Evolutionary conservation across 495 filamentous ascomycete genomes (phyloP).

Genomic region (Neohortaea acidophila): DNA sequence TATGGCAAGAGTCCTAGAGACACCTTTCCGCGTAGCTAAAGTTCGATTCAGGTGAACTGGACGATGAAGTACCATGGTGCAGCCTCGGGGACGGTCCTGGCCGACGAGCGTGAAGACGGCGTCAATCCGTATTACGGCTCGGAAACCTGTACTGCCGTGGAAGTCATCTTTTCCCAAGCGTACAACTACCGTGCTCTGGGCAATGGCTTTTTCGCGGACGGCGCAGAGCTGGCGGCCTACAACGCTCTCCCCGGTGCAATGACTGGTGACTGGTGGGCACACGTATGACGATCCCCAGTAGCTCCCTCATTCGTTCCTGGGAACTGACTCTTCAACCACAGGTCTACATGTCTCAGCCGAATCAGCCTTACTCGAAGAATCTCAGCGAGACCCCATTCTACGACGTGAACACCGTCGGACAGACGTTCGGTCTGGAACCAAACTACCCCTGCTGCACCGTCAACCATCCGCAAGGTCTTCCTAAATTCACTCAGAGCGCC

Average conservation of each 20-base stretch:
- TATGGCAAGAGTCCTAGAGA: no score
- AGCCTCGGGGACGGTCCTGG: constrained; percentile 20
- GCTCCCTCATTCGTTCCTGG: no score
- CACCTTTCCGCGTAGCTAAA: no score
- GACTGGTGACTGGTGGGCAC: constrained; percentile 45
- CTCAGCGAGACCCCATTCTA: constrained; percentile 35
- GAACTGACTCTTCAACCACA: no score
- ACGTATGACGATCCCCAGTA: no score
- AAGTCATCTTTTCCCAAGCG: constrained; percentile 17
- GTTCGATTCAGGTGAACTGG: no score
- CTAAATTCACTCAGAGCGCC: constrained; percentile 36
- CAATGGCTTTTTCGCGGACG: constrained; percentile 40
- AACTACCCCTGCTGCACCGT: constrained; percentile 44
- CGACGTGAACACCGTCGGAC: constrained; percentile 32
- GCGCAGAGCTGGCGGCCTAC: constrained; percentile 42
- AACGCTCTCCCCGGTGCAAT: constrained; percentile 43
- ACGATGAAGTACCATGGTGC: constrained; percentile 33
- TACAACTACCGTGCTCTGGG: constrained; percentile 29
- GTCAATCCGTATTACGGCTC: constrained; percentile 19
- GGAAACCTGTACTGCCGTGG: constrained; percentile 15
- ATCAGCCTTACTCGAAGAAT: constrained; percentile 37
- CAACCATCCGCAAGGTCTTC: constrained; percentile 45
- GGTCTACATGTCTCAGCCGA: constrained; percentile 44
- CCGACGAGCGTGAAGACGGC: constrained; percentile 21
- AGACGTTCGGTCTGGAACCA: constrained; percentile 32